Evolutionary conservation across 225 moss, liverwort and hornwort genomes (phyloP), one percentile per base, ranked within the genome.

Genomic region (Asterella californica): DNA sequence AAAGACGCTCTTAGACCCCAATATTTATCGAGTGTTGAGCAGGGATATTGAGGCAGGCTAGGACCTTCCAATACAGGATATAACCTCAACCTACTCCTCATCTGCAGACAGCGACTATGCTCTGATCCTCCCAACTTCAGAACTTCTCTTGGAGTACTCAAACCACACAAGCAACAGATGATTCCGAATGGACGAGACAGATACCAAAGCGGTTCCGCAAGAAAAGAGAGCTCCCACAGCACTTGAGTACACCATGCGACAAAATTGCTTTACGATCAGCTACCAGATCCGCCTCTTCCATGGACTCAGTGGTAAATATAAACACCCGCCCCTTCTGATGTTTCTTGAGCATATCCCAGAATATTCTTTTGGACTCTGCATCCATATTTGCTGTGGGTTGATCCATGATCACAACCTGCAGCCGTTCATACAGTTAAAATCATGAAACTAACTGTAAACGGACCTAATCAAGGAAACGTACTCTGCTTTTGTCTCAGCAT

Each of bases 231-330:
- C 90, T 93, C 78, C 94, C 94, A 78, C 94, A 94, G 74, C 94
- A 94, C 81, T 94, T 94, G 45, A 94, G 79, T 72, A 91, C 91
- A 81, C 94, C 94, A 79, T 94, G 91, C 59, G 94, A 94, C 79
- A 94, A 79, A 70, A 94, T 83, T 70, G 92, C 94, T 84, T 92
- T 94, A 22, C 92, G 92, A 80, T 94, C 94, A 80, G 94, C 91
- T 59, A 93, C 85, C 54, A 81, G 52, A 85, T 94, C 94, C 81
- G 94, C 94, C 79, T 94, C 94, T 62, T 94, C 94, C 92, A 94
- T 94, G 9, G 90, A 92, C 32, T 94, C 93, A 14, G 94, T 94
- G 76, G 94, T 88, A 72, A 94, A 94, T 59, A 94, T 75, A 83
- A 89, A 75, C 36, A 94, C 82, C 76, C 91, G 89, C 77, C 90